Evolutionary conservation across 2,329 filamentous ascomycete species (phyloP).

Genomic region (Dothiorella sarmentorum): DNA sequence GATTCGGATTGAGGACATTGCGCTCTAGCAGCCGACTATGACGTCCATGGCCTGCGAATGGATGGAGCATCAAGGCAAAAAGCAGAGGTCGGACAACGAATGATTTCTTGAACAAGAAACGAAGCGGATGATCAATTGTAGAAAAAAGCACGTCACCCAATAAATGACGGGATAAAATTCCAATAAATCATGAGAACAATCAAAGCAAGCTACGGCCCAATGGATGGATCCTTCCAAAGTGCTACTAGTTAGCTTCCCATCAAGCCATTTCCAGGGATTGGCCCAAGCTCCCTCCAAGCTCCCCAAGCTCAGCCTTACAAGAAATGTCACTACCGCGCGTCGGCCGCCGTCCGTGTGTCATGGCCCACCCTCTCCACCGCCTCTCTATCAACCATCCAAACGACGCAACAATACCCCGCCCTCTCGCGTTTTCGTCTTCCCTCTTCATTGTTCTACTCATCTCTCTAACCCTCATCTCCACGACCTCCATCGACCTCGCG

Average conservation of each 20-base stretch:
- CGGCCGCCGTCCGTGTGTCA: neutral
- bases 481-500: neutral
- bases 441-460: neutral
- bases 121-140: too few relatives aligned
- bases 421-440: neutral
- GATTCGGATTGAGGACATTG: conserved; percentile 49
- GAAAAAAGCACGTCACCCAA: too few relatives aligned
- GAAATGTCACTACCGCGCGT: neutral
- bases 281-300: conserved; percentile 12
- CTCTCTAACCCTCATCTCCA: neutral
- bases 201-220: too few relatives aligned
- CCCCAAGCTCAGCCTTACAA: conserved; percentile 11
- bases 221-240: too few relatives aligned
- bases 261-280: neutral
- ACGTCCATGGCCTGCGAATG: too few relatives aligned
- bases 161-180: too few relatives aligned
- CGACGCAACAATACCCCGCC: neutral
- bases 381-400: neutral
- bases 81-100: too few relatives aligned
- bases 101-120: too few relatives aligned
- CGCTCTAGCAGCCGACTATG: neutral
- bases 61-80: too few relatives aligned
- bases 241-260: too few relatives aligned
- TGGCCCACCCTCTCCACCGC: conserved; percentile 14
- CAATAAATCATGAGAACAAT: too few relatives aligned